Evolutionary conservation across 2,329 filamentous ascomycete species (phyloP).

Genomic region (Blastomyces gilchristii): DNA sequence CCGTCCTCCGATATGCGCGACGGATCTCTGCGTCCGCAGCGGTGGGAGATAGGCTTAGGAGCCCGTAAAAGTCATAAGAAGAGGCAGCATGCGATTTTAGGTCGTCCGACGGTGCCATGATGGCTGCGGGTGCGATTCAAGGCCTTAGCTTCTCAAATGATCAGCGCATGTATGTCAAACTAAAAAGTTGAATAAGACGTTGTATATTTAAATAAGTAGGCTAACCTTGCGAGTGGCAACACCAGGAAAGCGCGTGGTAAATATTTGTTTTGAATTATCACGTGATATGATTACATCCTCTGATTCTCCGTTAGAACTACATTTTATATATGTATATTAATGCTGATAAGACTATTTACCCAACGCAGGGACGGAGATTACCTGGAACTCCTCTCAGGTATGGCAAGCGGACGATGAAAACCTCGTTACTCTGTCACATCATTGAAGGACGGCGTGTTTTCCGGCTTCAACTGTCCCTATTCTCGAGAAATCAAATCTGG

Average conservation of each 20-base stretch:
- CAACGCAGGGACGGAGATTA: too few relatives aligned
- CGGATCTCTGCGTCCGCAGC: constrained; percentile 64
- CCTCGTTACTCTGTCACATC: too few relatives aligned
- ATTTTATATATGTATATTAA: too few relatives aligned
- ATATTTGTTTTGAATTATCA: too few relatives aligned
- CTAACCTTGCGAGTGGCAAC: too few relatives aligned
- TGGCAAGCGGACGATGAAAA: too few relatives aligned
- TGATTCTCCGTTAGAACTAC: too few relatives aligned
- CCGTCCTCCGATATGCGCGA: constrained; percentile 72
- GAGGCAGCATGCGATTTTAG: constrained; percentile 49
- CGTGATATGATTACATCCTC: too few relatives aligned
- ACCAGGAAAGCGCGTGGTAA: too few relatives aligned
- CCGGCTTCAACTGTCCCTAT: neutral
- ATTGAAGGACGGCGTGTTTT: neutral
- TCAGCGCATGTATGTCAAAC: neutral
- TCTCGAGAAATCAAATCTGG: neutral
- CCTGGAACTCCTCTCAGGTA: too few relatives aligned
- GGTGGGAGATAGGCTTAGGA: constrained; percentile 57
- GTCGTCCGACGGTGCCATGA: constrained; percentile 33
- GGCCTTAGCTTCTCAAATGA: neutral
- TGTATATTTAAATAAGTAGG: neutral
- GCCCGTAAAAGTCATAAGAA: constrained; percentile 65
- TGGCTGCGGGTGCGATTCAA: neutral
- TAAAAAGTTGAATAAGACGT: neutral
- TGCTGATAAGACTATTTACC: too few relatives aligned